Evolutionary conservation across 1,284 basidiomycete genomes (phyloP).

Genomic region (Anthracocystis walkeri): DNA sequence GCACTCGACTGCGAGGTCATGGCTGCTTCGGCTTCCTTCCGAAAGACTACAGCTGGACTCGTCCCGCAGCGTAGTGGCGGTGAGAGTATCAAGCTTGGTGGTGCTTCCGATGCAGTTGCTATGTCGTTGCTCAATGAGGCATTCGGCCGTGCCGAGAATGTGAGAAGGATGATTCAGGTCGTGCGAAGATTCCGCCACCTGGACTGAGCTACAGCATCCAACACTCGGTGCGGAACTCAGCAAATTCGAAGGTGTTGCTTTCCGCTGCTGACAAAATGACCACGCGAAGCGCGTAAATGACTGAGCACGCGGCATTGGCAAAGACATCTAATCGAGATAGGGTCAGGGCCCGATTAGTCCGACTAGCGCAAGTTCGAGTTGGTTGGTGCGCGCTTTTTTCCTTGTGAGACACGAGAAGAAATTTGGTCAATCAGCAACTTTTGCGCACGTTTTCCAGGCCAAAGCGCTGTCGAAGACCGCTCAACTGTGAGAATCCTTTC

Average conservation of each 20-base stretch:
- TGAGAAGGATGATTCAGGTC: neutral
- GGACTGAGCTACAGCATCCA: constrained; percentile 17
- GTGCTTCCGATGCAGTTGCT: neutral
- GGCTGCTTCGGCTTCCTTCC: neutral
- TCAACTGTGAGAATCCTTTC: neutral
- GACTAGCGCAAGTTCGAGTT: neutral
- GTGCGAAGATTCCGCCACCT: constrained; percentile 7
- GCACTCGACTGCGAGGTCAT: constrained; percentile 40
- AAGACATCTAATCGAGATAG: neutral
- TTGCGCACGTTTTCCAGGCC: neutral
- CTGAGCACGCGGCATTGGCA: constrained; percentile 5
- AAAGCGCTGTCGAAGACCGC: neutral
- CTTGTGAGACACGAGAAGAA: constrained; percentile 19
- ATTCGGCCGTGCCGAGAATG: neutral
- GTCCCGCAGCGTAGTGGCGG: neutral
- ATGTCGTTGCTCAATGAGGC: neutral
- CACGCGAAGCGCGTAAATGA: constrained; percentile 22
- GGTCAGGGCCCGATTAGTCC: neutral
- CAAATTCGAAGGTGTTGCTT: constrained; percentile 6
- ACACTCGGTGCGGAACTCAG: neutral
- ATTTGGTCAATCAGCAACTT: constrained; percentile 12
- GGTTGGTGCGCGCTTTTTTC: constrained; percentile 14
- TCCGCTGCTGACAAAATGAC: constrained; percentile 10
- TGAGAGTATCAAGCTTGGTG: neutral
- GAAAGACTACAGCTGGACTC: neutral